A percentile compares a stretch with the other conserved stretches of the same genome.
These are phyloP conservation scores for Beta corolliflora DNA, from an alignment of 179 eudicot genomes.

Conservation along the genomic window DNA sequence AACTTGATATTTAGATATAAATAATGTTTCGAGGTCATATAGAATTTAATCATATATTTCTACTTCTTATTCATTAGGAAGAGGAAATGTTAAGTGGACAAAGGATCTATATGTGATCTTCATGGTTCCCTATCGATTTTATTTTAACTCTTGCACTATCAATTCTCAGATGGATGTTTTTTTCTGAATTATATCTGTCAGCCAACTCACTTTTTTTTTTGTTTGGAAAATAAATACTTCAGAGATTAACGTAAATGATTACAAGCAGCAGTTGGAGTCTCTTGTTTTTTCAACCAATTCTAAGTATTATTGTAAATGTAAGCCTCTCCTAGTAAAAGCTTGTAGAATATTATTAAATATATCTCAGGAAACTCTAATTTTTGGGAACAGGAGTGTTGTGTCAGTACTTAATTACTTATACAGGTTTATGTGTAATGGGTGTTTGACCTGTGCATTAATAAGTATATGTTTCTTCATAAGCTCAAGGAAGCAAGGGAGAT, in stretches of 20 bases:
- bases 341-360: background rate
- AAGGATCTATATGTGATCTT: background rate
- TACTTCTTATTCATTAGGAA: background rate
- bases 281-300: background rate
- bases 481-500: background rate
- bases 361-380: too few species aligned
- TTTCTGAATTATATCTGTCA: background rate
- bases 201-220: background rate
- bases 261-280: background rate
- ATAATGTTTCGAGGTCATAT: background rate
- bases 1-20: constrained; percentile 13
- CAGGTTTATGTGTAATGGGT: background rate
- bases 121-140: background rate
- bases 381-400: too few species aligned
- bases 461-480: background rate
- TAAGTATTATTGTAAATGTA: background rate
- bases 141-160: background rate
- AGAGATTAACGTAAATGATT: background rate
- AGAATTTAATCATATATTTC: background rate
- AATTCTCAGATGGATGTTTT: background rate
- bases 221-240: background rate
- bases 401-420: background rate
- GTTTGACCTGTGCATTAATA: background rate
- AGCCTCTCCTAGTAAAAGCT: background rate
- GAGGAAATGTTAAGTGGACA: background rate